Evolutionary conservation across 2,329 filamentous ascomycete species (phyloP).

Genomic region (Xylaria sp.): DNA sequence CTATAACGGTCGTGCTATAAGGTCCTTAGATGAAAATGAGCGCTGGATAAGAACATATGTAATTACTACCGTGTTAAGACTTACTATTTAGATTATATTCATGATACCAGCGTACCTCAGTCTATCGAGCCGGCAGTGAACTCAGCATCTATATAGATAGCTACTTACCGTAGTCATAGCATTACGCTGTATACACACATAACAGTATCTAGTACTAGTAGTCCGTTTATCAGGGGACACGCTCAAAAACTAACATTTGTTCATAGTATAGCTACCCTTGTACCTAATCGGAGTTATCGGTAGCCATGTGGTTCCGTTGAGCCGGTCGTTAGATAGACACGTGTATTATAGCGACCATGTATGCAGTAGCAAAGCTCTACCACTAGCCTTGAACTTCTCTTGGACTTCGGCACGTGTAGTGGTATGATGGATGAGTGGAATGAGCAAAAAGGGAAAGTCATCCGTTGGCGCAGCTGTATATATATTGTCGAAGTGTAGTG

Average conservation of each 20-base stretch:
- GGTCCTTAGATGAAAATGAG: not conserved
- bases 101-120: too few relatives aligned
- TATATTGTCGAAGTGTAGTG: not conserved
- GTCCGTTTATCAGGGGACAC: too few relatives aligned
- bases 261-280: too few relatives aligned
- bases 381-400: not conserved
- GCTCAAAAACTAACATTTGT: too few relatives aligned
- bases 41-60: not conserved
- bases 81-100: too few relatives aligned
- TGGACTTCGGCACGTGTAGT: constrained; percentile 7
- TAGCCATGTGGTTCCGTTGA: not conserved
- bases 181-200: too few relatives aligned
- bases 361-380: not conserved
- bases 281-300: constrained; percentile 15
- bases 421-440: not conserved
- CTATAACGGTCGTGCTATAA: too few relatives aligned
- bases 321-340: constrained; percentile 10
- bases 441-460: constrained; percentile 11
- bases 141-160: too few relatives aligned
- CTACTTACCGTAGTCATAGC: too few relatives aligned
- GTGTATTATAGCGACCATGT: constrained; percentile 6
- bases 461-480: constrained; percentile 11
- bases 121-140: too few relatives aligned
- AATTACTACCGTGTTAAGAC: too few relatives aligned
- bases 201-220: too few relatives aligned